A percentile compares a stretch with the other conserved stretches of the same genome.
Evolutionary conservation across 1,284 basidiomycete species (phyloP).

Genomic region (Ustilago trichophora): DNA sequence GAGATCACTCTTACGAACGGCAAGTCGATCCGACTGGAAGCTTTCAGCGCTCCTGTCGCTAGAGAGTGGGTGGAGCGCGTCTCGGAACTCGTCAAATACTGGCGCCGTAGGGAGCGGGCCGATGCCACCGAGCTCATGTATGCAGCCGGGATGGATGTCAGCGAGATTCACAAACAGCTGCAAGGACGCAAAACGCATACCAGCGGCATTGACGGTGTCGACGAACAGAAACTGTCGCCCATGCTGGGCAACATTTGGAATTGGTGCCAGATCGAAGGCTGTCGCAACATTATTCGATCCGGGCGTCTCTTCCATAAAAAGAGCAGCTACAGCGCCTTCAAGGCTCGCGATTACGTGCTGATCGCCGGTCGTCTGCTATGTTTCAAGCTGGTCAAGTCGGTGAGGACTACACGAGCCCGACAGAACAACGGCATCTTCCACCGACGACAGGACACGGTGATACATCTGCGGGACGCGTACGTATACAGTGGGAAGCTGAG

Average conservation of each 20-base stretch:
- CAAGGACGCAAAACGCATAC: slow-evolving; percentile 7
- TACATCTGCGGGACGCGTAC: slow-evolving; percentile 63
- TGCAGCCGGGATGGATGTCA: slow-evolving; percentile 70
- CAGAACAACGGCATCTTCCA: slow-evolving; percentile 65
- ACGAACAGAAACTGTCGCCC: slow-evolving; percentile 68
- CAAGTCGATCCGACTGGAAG: slow-evolving; percentile 76
- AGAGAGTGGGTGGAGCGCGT: slow-evolving; percentile 82
- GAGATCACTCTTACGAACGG: slow-evolving; percentile 79
- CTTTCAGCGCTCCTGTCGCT: slow-evolving; percentile 70
- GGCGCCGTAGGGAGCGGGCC: slow-evolving; percentile 76
- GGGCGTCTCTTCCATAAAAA: slow-evolving; percentile 76
- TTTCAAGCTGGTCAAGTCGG: slow-evolving; percentile 59
- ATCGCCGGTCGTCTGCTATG: slow-evolving; percentile 59
- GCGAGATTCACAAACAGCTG: slow-evolving; percentile 55
- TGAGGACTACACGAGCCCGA: slow-evolving; percentile 55
- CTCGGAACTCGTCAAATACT: slow-evolving; percentile 76
- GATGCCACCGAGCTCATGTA: slow-evolving; percentile 83
- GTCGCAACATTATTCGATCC: slow-evolving; percentile 76
- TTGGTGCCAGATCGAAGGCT: slow-evolving; percentile 81
- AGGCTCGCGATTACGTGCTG: slow-evolving; percentile 55
- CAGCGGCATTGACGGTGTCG: slow-evolving; percentile 5
- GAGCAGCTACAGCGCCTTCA: slow-evolving; percentile 52
- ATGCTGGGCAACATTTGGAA: slow-evolving; percentile 76
- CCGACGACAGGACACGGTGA: slow-evolving; percentile 56
- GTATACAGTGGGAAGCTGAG: slow-evolving; percentile 62